These are phyloP conservation scores for Fagus sylvatica DNA, from an alignment of 306 rosid species.

Conservation along the genomic window DNA sequence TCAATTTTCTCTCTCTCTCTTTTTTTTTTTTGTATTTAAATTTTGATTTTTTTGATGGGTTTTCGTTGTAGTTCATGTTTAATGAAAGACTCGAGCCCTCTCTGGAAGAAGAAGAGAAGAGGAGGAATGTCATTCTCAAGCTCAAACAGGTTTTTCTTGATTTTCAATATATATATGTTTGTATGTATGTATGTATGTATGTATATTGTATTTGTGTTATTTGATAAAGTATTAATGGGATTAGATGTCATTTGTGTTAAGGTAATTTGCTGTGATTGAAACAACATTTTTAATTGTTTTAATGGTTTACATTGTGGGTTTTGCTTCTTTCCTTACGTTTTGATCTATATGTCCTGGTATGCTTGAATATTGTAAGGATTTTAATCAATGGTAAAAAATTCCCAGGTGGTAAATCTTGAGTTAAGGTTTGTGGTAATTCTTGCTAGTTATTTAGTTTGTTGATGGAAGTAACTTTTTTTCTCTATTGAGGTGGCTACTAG, in stretches of 20 bases:
- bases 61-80: slow-evolving; percentile 29
- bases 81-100: slow-evolving; percentile 44
- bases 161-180: neutral
- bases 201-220: too few relatives aligned
- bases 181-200: too few relatives aligned
- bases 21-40: neutral
- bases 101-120: slow-evolving; percentile 33
- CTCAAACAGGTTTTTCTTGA: slow-evolving; percentile 44
- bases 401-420: neutral
- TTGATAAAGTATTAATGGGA: neutral
- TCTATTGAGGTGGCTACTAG: neutral
- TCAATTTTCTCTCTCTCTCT: neutral
- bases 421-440: neutral
- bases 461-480: neutral
- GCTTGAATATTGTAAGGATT: neutral
- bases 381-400: too few relatives aligned
- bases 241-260: neutral
- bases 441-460: neutral
- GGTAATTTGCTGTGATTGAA: neutral
- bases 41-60: slow-evolving; percentile 4
- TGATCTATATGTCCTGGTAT: neutral
- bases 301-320: too few relatives aligned
- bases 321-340: neutral
- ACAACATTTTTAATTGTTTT: too few relatives aligned
- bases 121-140: slow-evolving; percentile 29